These are phyloP conservation scores for Nitzschia putrida DNA, from an alignment of 108 stramenopile species.

Conservation along the genomic window DNA sequence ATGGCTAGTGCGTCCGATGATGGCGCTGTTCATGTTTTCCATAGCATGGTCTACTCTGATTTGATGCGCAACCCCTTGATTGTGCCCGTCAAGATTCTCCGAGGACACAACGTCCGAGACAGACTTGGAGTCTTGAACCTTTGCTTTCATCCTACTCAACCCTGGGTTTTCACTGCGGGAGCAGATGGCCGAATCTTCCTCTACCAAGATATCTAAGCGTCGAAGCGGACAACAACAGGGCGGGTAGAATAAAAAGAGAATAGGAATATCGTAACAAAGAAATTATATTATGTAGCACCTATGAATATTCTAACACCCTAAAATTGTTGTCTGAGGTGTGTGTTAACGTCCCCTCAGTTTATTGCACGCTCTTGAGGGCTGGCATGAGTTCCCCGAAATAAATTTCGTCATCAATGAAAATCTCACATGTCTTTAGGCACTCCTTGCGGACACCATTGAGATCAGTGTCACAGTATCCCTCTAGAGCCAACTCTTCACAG, in stretches of 20 bases:
- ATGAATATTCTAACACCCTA: not conserved
- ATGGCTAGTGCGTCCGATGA: slow-evolving; percentile 98
- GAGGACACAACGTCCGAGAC: slow-evolving; percentile 80
- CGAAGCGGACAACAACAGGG: not conserved
- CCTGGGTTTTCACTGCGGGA: slow-evolving; percentile 98
- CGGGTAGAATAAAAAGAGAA: not conserved
- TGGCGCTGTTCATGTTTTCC: slow-evolving; percentile 97
- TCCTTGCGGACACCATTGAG: not conserved
- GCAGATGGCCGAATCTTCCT: slow-evolving; percentile 94
- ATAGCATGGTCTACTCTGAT: slow-evolving; percentile 96
- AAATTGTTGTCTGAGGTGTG: not conserved
- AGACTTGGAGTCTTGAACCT: slow-evolving; percentile 88
- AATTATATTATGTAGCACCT: not conserved
- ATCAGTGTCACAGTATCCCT: slow-evolving; percentile 10
- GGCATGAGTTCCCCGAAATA: not conserved
- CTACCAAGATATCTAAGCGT: slow-evolving; percentile 88
- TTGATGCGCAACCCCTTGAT: slow-evolving; percentile 94
- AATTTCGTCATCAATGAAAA: slow-evolving; percentile 47
- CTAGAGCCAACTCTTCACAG: slow-evolving; percentile 3
- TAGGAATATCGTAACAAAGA: not conserved
- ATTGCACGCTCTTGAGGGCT: not conserved
- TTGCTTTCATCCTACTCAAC: slow-evolving; percentile 96
- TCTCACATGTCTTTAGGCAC: slow-evolving; percentile 14
- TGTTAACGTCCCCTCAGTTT: not conserved
- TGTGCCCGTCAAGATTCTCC: slow-evolving; percentile 97